A percentile compares a stretch with the other conserved stretches of the same genome.
These are phyloP conservation scores for Hortiboletus flavorubellus DNA, from an alignment of 768 basidiomycete species.

Conservation along the genomic window DNA sequence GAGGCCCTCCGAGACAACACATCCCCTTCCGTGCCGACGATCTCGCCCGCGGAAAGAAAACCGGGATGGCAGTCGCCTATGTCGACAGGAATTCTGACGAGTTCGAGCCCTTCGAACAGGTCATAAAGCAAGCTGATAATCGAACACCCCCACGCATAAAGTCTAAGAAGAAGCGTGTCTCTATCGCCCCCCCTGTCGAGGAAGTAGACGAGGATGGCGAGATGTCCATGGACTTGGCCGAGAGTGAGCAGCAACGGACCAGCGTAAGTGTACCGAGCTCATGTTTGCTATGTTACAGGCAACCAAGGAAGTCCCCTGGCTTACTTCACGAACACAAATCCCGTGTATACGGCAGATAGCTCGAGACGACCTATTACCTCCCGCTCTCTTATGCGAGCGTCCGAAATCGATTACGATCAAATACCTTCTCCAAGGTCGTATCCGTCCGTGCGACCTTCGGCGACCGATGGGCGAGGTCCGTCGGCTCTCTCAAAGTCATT, in stretches of 20 bases:
- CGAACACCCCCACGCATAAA: slow-evolving; percentile 59
- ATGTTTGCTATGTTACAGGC: slow-evolving; percentile 14
- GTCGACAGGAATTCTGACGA: slow-evolving; percentile 76
- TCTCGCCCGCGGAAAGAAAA: slow-evolving; percentile 74
- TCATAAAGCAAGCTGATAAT: slow-evolving; percentile 67
- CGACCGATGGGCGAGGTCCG: slow-evolving; percentile 35
- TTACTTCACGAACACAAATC: slow-evolving; percentile 35
- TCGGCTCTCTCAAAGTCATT: slow-evolving; percentile 32
- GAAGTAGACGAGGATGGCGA: slow-evolving; percentile 58
- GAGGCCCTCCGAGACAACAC: slow-evolving; percentile 62
- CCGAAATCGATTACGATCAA: slow-evolving; percentile 58
- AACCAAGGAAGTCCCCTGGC: slow-evolving; percentile 31
- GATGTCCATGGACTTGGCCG: slow-evolving; percentile 74
- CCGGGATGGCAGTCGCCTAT: slow-evolving; percentile 64
- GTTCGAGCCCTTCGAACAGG: slow-evolving; percentile 76
- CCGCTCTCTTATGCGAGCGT: slow-evolving; percentile 48
- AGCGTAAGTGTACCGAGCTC: not conserved
- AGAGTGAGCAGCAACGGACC: slow-evolving; percentile 46
- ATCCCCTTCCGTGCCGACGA: slow-evolving; percentile 79
- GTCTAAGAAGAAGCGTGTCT: slow-evolving; percentile 48
- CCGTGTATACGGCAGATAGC: slow-evolving; percentile 39
- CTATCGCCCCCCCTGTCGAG: slow-evolving; percentile 31
- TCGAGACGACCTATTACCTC: slow-evolving; percentile 37
- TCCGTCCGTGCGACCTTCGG: slow-evolving; percentile 28
- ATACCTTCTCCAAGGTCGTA: slow-evolving; percentile 56